Evolutionary conservation across 306 rosid genomes (phyloP), one percentile per base, ranked within the genome.

Genomic region (Quercus dentata): DNA sequence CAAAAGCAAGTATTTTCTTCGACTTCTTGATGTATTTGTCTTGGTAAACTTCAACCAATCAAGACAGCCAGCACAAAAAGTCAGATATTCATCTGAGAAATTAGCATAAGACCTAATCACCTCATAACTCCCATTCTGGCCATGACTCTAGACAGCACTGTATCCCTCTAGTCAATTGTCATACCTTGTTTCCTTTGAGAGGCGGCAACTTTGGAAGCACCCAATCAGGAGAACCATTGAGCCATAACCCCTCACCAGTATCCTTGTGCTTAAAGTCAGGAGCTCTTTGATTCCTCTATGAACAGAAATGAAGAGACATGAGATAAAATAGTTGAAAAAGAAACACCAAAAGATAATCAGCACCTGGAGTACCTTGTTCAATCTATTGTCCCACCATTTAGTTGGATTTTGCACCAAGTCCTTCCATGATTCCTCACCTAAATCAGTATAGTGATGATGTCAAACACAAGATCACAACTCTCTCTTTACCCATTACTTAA

Each of bases 191-290:
- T 78, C 12, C 81, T 79, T 78, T 81, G 58, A 80, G 12, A 70
- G 97, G 90, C 56, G 86, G 89, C 79, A 86, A 76, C 83, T 86
- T 89, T 6, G 81, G 44, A 51, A 59, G 51, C 28, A 75, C 94
- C 97, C 94, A 92, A 41, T 64, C 79, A 7, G 97, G 93, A 1
- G 89, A 83, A 49, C 5, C 20, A 15, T 1, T 1, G 8, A 92
- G 90, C 94, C 97, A 90, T 13, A 92, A 80, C 4, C 0, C 94
- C 80, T 78, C 88, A 33, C 92, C 87, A 2, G 87, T 90, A 63
- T 89, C 91, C 67, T 89, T 90, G 88, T 92, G 93, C 88, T 85
- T 90, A 72, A 92, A 92, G 85, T 92, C 97, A 0, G 97, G 94
- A 58, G 9, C 25, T 69, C 65, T 90, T 69, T 5, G 23, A 55